Base-by-base conservation (phyloP, 2,329 filamentous ascomycete genomes). In the Coniochaeta ligniaria region DNA sequence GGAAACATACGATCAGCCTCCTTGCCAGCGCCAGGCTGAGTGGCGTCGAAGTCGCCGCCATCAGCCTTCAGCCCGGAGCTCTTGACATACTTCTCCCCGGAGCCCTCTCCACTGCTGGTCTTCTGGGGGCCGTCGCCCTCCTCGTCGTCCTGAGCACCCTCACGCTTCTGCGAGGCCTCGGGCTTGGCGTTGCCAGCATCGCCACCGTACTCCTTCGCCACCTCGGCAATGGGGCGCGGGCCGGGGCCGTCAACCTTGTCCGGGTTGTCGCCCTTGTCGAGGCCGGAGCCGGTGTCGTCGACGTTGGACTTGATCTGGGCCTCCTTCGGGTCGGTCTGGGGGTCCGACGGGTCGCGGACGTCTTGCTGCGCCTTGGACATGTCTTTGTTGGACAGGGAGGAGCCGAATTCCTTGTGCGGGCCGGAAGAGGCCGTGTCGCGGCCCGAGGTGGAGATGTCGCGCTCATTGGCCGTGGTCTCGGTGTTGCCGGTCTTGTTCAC, bases 1-100 rank as follows among this genome's bases (percentile, higher is more conserved):
- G 36, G 50, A 1, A 24, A 78, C 80, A 74, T 72, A 87, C 88
- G 81, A 65, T 88, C 85, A 63, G 87, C 87, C 71, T 91, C 88
- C 38, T 73, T 75, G 3, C 85, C 86, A 12, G 88, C 88, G 12
- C 87, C 87, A 0, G 86, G 81, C 62, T 81, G 81, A 8, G 80
- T 75, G 4, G 83, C 85, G 66, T 90, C 87, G 68, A 89, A 89
- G 66, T 89, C 79, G 6, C 87, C 87, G 0, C 87, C 87, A 43
- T 91, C 86, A 17, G 85, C 84, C 36, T 76, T 73, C 31, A 89
- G 70, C 0, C 87, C 87, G 0, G 78, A 80, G 24, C 79, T 80
- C 72, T 80, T 83, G 63, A 87, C 78, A 61, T 82, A 82, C 66
- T 82, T 68, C 69, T 85, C 81, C 7, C 84, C 84, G 0, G 81